Conservation (phyloP, 148 eudicot species). For the Selenicereus undatus region DNA sequence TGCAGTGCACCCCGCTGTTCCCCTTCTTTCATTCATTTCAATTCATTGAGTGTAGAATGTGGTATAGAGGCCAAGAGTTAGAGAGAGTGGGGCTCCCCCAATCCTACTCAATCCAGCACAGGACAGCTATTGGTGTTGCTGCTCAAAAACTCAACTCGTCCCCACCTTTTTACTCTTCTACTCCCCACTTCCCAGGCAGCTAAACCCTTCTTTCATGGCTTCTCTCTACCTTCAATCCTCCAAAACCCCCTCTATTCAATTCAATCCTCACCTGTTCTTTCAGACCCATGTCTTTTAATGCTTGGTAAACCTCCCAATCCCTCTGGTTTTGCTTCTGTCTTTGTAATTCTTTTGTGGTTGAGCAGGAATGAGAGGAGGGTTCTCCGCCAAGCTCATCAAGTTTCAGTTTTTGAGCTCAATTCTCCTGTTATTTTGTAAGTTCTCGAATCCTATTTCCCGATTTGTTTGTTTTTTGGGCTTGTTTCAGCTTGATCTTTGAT, state of each 20-base stretch:
- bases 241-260: background rate
- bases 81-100: background rate
- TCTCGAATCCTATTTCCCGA: conserved; percentile 11
- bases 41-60: background rate
- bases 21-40: background rate
- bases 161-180: background rate
- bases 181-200: too few species aligned
- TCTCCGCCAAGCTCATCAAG: conserved; percentile 15
- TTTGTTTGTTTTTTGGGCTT: conserved; percentile 5
- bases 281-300: conserved; percentile 6
- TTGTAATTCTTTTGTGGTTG: conserved; percentile 10
- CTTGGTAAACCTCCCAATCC: background rate
- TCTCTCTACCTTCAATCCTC: conserved; percentile 7
- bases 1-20: background rate
- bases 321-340: conserved; percentile 18
- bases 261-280: background rate
- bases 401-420: conserved; percentile 29
- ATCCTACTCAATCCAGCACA: background rate
- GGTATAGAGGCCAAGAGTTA: too few species aligned
- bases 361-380: conserved; percentile 29
- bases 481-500: conserved; percentile 21
- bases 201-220: conserved; percentile 8
- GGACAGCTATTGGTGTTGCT: background rate
- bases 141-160: background rate
- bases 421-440: conserved; percentile 53